Evolutionary conservation across 2,329 filamentous ascomycete species (phyloP), one percentile per base, ranked within the genome.

Genomic region (Cadophora luteo-olivacea): DNA sequence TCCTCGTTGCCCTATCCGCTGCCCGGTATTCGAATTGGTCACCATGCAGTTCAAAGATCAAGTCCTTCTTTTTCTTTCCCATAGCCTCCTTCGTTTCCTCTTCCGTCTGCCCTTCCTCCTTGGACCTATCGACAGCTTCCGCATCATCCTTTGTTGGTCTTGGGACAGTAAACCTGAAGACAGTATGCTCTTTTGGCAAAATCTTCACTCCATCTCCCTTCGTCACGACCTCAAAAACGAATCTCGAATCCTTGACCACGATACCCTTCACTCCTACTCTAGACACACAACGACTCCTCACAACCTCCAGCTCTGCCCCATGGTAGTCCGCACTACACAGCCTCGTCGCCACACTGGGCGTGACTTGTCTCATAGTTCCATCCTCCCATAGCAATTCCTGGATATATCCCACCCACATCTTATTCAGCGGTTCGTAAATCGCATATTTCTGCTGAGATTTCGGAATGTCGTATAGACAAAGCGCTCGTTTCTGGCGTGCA

Each of bases 251-350:
- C 78, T 92, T 89, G 51, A 97, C 89, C 69, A 98, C 92, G 74
- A 98, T 95, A 19, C 96, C 96, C 75, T 84, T 87, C 65, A 95
- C 81, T 0, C 96, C 95, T 0, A 99, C 94, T 19, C 95, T 85
- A 65, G 92, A 89, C 19, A 91, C 87, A 78, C 94, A 97, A 36
- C 87, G 82, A 79, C 94, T 96, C 74, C 94, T 83, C 66, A 95
- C 91, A 25, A 98, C 93, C 81, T 94, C 89, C 24, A 97, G 79
- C 73, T 89, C 83, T 19, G 95, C 94, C 1, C 96, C 96, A 78
- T 98, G 94, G 75, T 94, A 95, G 80, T 99, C 96, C 1, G 94
- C 95, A 67, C 91, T 93, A 55, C 88, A 89, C 41, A 99, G 82
- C 79, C 96, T 92, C 4, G 91, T 91, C 5, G 90, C 92, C 2